These are phyloP conservation scores for Phascolomyces articulosus DNA, from an alignment of 371 early-diverging fungal species.

Conservation along the genomic window DNA sequence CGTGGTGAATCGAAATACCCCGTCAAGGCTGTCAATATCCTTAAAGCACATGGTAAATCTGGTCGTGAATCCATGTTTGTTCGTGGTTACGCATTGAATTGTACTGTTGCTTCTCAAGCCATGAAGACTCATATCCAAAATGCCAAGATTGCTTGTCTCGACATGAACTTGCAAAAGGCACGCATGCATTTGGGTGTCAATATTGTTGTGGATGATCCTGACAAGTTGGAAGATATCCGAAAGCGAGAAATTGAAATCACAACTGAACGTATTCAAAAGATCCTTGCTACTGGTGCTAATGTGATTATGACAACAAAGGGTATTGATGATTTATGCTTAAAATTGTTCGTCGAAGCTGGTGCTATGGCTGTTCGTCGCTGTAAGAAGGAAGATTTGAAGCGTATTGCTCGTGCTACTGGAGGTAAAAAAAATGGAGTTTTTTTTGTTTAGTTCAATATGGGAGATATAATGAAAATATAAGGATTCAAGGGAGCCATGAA, in stretches of 20 bases:
- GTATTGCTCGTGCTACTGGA: slow-evolving; percentile 98
- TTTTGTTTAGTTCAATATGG: not conserved
- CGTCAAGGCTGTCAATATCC: slow-evolving; percentile 97
- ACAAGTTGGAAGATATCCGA: slow-evolving; percentile 98
- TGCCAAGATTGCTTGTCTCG: slow-evolving; percentile 99
- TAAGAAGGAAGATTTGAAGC: slow-evolving; percentile 96
- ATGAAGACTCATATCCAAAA: slow-evolving; percentile 89
- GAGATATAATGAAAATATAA: not conserved
- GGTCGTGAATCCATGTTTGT: slow-evolving; percentile 92
- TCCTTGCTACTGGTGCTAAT: slow-evolving; percentile 96
- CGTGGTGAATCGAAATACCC: slow-evolving; percentile 95
- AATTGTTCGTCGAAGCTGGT: slow-evolving; percentile 96
- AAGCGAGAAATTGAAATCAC: slow-evolving; percentile 97
- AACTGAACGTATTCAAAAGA: slow-evolving; percentile 94
- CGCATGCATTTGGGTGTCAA: slow-evolving; percentile 98
- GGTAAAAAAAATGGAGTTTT: slow-evolving; percentile 16
- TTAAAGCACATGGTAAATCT: slow-evolving; percentile 99
- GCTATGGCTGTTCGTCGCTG: slow-evolving; percentile 94
- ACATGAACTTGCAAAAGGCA: slow-evolving; percentile 99
- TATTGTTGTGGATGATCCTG: slow-evolving; percentile 98
- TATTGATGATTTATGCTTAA: slow-evolving; percentile 98
- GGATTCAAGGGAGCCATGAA: too few relatives aligned
- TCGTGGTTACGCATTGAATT: slow-evolving; percentile 99
- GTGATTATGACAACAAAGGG: slow-evolving; percentile 99
- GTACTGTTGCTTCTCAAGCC: slow-evolving; percentile 97